Conservation (phyloP, 1,284 basidiomycete species). For the Dichomitus squalens region DNA sequence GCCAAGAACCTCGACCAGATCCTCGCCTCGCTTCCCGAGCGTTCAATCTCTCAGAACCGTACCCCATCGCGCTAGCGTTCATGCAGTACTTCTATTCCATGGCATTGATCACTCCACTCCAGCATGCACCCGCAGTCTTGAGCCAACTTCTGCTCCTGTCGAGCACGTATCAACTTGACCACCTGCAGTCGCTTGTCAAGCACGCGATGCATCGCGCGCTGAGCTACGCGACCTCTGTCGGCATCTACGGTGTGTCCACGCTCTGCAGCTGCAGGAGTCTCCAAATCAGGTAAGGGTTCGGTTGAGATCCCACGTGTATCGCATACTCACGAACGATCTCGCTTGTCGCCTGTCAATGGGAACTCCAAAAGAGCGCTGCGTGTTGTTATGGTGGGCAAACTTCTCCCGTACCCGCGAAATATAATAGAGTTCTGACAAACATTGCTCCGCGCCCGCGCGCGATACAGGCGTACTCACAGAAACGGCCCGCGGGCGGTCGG, state of each 20-base stretch:
- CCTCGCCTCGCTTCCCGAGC: constrained; percentile 79
- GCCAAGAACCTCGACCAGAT: constrained; percentile 58
- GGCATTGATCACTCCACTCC: constrained; percentile 84
- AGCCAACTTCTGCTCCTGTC: constrained; percentile 86
- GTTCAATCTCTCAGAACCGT: constrained; percentile 86
- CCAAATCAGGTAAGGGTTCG: constrained; percentile 72
- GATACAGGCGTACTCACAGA: constrained; percentile 46
- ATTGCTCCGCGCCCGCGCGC: constrained; percentile 7
- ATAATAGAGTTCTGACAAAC: constrained; percentile 11
- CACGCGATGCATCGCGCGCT: constrained; percentile 92
- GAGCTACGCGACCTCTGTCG: constrained; percentile 82
- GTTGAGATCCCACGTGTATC: neutral
- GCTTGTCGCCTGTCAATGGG: neutral
- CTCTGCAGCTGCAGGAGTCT: constrained; percentile 86
- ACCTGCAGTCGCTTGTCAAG: constrained; percentile 79
- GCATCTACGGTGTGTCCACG: constrained; percentile 92
- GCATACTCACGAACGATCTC: constrained; percentile 6
- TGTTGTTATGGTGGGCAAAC: constrained; percentile 36
- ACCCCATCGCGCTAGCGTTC: constrained; percentile 85
- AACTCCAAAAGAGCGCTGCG: constrained; percentile 30
- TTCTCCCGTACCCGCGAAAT: neutral
- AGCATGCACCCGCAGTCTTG: constrained; percentile 88
- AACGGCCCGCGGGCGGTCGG: constrained; percentile 53
- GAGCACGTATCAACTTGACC: constrained; percentile 79
- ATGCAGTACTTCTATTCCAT: constrained; percentile 93